phyloP scores from a whole-genome alignment of 2,329 filamentous ascomycete species.

The Aspergillus texensis region DNA sequence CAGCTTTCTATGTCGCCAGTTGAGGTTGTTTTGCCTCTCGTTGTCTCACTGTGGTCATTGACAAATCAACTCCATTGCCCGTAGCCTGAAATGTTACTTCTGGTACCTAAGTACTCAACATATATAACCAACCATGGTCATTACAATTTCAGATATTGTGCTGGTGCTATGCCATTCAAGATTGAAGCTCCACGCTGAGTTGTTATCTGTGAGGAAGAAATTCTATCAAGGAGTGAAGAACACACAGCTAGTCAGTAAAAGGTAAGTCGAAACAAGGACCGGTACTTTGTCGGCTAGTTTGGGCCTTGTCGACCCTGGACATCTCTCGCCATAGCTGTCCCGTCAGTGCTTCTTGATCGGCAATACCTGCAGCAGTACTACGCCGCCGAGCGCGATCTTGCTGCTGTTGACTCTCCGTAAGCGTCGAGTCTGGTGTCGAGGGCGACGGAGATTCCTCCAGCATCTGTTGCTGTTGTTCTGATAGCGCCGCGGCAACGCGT shows the following conservation, averaged over 20 bases:
- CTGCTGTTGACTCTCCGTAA: not conserved
- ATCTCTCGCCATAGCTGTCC: not conserved
- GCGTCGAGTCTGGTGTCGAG: not conserved
- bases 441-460: not conserved
- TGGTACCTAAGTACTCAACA: no score
- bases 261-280: not conserved
- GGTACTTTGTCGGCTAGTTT: not conserved
- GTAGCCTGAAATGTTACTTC: no score
- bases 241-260: not conserved
- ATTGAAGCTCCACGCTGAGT: not conserved
- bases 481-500: not conserved
- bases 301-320: not conserved
- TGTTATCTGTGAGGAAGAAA: accelerated
- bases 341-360: not conserved
- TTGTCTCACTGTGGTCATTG: no score
- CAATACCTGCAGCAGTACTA: not conserved
- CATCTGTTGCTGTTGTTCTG: not conserved
- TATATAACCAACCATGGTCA: no score
- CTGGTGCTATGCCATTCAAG: no score
- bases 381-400: not conserved
- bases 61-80: no score
- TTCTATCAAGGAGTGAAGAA: accelerated
- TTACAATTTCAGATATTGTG: no score
- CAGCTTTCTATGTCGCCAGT: no score
- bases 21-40: no score